Base-by-base conservation (phyloP, 2,329 filamentous ascomycete species). In the Diplodia seriata region DNA sequence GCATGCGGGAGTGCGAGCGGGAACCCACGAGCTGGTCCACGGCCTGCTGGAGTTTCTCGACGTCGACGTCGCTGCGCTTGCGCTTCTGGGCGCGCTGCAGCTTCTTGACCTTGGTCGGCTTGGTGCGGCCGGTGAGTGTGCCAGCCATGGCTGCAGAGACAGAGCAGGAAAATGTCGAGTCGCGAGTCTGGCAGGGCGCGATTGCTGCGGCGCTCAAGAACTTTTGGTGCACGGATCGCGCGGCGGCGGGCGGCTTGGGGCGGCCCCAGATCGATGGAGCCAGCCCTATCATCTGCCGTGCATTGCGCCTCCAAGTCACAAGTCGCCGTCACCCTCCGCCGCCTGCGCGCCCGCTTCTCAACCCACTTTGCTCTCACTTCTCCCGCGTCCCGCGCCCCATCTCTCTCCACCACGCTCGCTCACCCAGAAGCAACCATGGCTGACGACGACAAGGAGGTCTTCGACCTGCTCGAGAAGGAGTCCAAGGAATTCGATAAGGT, bases 401-500 rank as follows among this genome's bases (percentile, higher is more conserved):
- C 31, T 18, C 20, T 7, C 38, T 23, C 33, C 31, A 23, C 26
- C 57, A 26, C 40, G 36, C 40, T 49, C 57, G 57, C 40, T 31
- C 57, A 40, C 54, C 20, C 26, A 43, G 50, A 53, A 53, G 40
- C 69, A 70, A 72, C 54, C 69, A 86, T 85, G 84, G 81, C 81
- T 71, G 86, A 88, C 74, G 86, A 88, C 74, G 59, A 91, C 55
- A 31, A 54, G 15, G 76, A 78, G 54, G 71, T 76, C 20, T 86
- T 97, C 70, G 90, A 93, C 76, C 88, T 89, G 70, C 89, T 97
- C 51, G 92, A 94, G 75, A 86, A 88, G 40, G 93, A 97, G 77
- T 89, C 90, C 66, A 96, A 94, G 74, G 94, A 97, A 77, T 96
- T 94, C 76, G 90, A 91, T 76, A 98, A 97, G 86, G 93, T 90